Percentiles rank a stretch among this genome's conserved stretches.
phyloP scores from a whole-genome alignment of 371 early-diverging fungal species.

The Apophysomyces ossiformis region DNA sequence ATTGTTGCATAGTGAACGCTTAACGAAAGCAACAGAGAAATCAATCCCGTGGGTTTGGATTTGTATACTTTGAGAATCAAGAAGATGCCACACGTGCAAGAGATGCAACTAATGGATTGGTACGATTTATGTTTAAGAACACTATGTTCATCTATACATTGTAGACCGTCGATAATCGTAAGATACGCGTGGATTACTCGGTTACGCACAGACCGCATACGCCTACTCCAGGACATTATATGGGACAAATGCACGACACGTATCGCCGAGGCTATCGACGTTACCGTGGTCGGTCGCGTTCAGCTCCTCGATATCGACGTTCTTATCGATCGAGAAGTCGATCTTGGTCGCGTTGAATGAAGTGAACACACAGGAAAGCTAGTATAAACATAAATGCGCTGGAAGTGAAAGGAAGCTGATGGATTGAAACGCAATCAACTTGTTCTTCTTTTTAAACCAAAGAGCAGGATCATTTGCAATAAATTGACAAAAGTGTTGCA shows the following conservation, averaged over 20 bases:
- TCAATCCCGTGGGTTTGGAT: slow-evolving; percentile 79
- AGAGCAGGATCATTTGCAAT: no score
- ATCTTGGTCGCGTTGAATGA: slow-evolving; percentile 6
- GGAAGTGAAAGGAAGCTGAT: no score
- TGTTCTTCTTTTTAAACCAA: no score
- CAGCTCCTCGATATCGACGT: slow-evolving; percentile 15
- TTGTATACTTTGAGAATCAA: slow-evolving; percentile 82
- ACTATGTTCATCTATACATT: background rate
- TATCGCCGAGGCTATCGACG: slow-evolving; percentile 16
- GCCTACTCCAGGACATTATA: slow-evolving; percentile 72
- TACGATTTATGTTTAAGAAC: slow-evolving; percentile 13
- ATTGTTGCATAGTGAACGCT: background rate
- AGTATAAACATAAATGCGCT: no score
- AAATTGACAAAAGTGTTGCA: no score
- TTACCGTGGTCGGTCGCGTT: slow-evolving; percentile 15
- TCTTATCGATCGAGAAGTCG: slow-evolving; percentile 7
- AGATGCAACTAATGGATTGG: slow-evolving; percentile 50
- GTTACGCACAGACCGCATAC: slow-evolving; percentile 66
- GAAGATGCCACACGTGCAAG: slow-evolving; percentile 81
- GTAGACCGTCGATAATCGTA: slow-evolving; percentile 68
- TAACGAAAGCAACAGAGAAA: slow-evolving; percentile 11
- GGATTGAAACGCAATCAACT: no score
- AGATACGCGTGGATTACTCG: slow-evolving; percentile 79
- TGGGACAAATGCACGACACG: slow-evolving; percentile 53
- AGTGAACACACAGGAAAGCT: no score